Percentiles rank a stretch among this genome's conserved stretches.
These are phyloP conservation scores for Phoma herbarum DNA, from an alignment of 2,329 filamentous ascomycete genomes.

Conservation along the genomic window DNA sequence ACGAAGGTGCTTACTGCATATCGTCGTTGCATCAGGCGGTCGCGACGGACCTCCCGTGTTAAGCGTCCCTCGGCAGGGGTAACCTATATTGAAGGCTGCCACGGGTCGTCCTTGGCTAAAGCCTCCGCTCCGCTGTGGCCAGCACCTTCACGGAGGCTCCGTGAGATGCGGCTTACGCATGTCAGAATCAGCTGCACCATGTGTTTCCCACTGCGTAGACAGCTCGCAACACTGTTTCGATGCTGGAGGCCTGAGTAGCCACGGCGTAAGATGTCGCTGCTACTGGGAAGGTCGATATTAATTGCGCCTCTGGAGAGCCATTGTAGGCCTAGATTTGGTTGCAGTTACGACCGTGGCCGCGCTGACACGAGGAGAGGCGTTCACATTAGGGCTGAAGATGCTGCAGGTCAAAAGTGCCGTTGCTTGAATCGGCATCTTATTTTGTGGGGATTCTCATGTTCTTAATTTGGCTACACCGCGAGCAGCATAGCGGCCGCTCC, in stretches of 20 bases:
- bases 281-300: not conserved
- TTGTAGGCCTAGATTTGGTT: not conserved
- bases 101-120: not conserved
- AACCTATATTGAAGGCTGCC: slow-evolving; percentile 6
- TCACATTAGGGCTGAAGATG: slow-evolving; percentile 10
- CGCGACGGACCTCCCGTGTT: slow-evolving; percentile 16
- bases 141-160: not conserved
- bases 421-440: slow-evolving; percentile 5
- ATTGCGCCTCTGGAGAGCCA: not conserved
- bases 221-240: not conserved
- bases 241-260: not conserved
- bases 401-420: slow-evolving; percentile 3
- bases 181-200: slow-evolving; percentile 1
- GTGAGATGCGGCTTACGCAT: slow-evolving; percentile 4
- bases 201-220: not conserved
- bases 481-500: slow-evolving; percentile 12
- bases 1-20: slow-evolving; percentile 16
- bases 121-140: not conserved
- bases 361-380: slow-evolving; percentile 1
- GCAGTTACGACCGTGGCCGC: not conserved
- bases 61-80: slow-evolving; percentile 3
- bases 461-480: slow-evolving; percentile 15
- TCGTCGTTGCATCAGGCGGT: slow-evolving; percentile 17
- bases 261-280: not conserved
- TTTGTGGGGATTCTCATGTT: slow-evolving; percentile 12